phyloP scores from a whole-genome alignment of 495 filamentous ascomycete species.

The Penicillium longicatenatum region DNA sequence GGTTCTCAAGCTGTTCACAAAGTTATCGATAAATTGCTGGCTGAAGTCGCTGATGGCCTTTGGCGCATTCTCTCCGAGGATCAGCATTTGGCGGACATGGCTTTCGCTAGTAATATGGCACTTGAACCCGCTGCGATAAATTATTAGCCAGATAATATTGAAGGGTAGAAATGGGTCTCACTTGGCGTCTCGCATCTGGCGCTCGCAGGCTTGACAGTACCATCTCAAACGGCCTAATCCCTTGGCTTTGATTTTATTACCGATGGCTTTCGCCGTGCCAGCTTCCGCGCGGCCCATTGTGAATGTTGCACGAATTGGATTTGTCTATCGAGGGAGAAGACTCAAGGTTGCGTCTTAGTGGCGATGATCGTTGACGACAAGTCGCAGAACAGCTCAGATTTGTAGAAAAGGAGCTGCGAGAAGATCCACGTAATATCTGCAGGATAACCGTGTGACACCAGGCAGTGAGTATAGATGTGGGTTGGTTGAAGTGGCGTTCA shows the following conservation, averaged over 20 bases:
- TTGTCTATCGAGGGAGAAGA: not conserved
- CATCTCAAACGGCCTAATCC: slow-evolving; percentile 45
- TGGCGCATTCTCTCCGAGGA: slow-evolving; percentile 76
- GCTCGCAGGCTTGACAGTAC: slow-evolving; percentile 51
- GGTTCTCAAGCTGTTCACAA: slow-evolving; percentile 71
- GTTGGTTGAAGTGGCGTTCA: not conserved
- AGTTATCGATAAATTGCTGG: slow-evolving; percentile 72
- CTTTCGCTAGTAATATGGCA: slow-evolving; percentile 76
- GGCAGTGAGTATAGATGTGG: not conserved
- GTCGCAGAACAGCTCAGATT: not conserved
- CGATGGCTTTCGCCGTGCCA: slow-evolving; percentile 80
- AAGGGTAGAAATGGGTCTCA: not conserved
- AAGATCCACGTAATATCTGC: not conserved
- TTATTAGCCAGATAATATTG: not conserved
- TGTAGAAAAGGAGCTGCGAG: not conserved
- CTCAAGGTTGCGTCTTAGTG: not conserved
- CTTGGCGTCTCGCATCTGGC: slow-evolving; percentile 7
- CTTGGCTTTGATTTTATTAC: slow-evolving; percentile 77
- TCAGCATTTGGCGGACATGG: slow-evolving; percentile 74
- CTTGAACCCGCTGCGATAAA: slow-evolving; percentile 47
- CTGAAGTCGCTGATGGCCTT: slow-evolving; percentile 62
- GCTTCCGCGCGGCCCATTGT: slow-evolving; percentile 94
- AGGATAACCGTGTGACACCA: not conserved
- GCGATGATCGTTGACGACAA: not conserved
- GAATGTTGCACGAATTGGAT: slow-evolving; percentile 12